A percentile compares a stretch with the other conserved stretches of the same genome.
Conservation (phyloP, 345 rosid species). For the Brassica carinata region DNA sequence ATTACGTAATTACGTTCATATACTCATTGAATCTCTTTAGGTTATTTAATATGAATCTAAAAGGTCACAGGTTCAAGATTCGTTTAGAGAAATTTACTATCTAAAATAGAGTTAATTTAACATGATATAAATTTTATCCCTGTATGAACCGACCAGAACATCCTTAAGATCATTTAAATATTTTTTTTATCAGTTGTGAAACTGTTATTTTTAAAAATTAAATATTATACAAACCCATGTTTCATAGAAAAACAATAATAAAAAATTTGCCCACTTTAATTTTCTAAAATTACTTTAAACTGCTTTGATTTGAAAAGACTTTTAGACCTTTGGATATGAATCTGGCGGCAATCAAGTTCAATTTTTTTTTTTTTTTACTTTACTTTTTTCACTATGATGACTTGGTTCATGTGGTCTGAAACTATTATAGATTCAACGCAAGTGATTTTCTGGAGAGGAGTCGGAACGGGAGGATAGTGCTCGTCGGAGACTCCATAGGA, state of each 20-base stretch:
- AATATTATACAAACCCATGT: background rate
- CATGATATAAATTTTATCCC: background rate
- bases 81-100: background rate
- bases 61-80: background rate
- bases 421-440: constrained; percentile 63
- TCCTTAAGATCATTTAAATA: background rate
- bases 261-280: background rate
- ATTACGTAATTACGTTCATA: background rate
- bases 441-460: constrained; percentile 67
- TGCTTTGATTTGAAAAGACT: background rate
- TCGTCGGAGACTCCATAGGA: constrained; percentile 86
- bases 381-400: background rate
- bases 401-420: constrained; percentile 2
- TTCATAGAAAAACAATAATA: background rate
- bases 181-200: no score
- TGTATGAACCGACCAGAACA: background rate
- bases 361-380: background rate
- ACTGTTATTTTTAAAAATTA: no score
- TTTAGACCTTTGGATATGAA: constrained; percentile 5
- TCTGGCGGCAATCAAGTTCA: constrained; percentile 9
- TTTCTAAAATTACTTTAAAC: background rate
- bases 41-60: background rate
- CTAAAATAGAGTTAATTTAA: background rate
- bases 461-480: constrained; percentile 71
- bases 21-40: background rate